Percentiles rank a stretch among this genome's conserved stretches.
These are phyloP conservation scores for Trichoderma reesei DNA, from an alignment of 495 filamentous ascomycete genomes.

Conservation along the genomic window DNA sequence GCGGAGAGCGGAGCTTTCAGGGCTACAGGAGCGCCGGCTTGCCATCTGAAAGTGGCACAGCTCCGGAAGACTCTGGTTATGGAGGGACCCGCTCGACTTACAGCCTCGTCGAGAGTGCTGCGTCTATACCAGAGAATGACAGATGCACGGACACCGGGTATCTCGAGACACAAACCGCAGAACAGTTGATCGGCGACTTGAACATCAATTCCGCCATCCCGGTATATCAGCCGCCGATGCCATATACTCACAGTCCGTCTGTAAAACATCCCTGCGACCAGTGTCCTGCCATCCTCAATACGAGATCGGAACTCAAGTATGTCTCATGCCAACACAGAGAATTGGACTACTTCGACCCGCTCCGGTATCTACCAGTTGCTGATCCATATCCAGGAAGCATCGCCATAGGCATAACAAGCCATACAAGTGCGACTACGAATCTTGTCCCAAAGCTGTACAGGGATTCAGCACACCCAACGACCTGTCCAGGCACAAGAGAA, in stretches of 20 bases:
- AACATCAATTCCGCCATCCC: neutral
- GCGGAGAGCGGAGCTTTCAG: neutral
- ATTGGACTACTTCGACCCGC: no score
- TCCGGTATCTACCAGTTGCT: no score
- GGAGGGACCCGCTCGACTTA: neutral
- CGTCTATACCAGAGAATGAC: neutral
- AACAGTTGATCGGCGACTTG: neutral
- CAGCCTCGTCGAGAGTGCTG: neutral
- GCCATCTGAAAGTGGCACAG: slow-evolving; percentile 3
- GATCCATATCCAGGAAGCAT: slow-evolving; percentile 59
- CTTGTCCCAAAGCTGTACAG: slow-evolving; percentile 45
- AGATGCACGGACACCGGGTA: neutral
- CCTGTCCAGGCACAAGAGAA: slow-evolving; percentile 60
- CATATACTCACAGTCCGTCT: neutral
- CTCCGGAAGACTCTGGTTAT: slow-evolving; percentile 7
- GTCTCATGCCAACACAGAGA: slow-evolving; percentile 6
- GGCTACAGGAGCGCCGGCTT: neutral
- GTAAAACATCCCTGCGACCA: neutral
- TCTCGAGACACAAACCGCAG: neutral
- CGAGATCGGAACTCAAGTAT: slow-evolving; percentile 42
- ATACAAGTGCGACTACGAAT: slow-evolving; percentile 52
- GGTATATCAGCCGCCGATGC: neutral
- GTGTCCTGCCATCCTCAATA: slow-evolving; percentile 24
- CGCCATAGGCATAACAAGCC: slow-evolving; percentile 65
- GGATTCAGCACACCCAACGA: slow-evolving; percentile 84